Percentiles rank a stretch among this genome's conserved stretches.
Evolutionary conservation across 345 rosid genomes (phyloP).

Genomic region (Limnanthes douglasii): DNA sequence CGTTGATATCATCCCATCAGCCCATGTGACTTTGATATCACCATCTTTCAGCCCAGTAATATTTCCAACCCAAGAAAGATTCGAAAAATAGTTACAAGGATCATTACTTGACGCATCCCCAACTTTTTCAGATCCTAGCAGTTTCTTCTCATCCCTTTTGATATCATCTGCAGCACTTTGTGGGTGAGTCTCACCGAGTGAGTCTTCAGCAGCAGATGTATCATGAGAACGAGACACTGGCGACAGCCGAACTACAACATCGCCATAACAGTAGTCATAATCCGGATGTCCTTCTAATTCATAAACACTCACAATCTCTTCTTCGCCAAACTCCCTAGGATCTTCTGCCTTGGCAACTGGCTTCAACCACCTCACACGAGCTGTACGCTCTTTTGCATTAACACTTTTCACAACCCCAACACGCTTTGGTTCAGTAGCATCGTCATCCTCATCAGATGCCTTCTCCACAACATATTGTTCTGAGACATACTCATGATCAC

Average conservation of each 20-base stretch:
- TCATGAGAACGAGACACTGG: conserved; percentile 36
- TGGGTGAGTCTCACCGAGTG: conserved; percentile 20
- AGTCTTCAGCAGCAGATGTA: conserved; percentile 15
- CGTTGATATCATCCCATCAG: conserved; percentile 87
- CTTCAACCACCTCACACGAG: conserved; percentile 79
- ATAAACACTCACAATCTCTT: conserved; percentile 85
- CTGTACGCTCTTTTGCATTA: conserved; percentile 86
- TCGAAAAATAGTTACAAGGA: conserved; percentile 19
- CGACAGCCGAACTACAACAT: conserved; percentile 70
- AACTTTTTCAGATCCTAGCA: conserved; percentile 18
- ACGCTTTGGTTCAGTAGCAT: conserved; percentile 44
- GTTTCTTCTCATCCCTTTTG: conserved; percentile 15
- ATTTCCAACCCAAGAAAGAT: conserved; percentile 97
- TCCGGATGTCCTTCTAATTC: conserved; percentile 94
- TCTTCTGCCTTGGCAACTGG: conserved; percentile 61
- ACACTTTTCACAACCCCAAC: conserved; percentile 83
- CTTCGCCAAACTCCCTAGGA: conserved; percentile 75
- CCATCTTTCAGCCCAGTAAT: conserved; percentile 88
- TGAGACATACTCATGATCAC: conserved; percentile 92
- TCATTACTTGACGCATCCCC: conserved; percentile 21
- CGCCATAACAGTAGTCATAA: conserved; percentile 95
- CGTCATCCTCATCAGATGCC: conserved; percentile 56
- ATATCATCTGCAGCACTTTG: conserved; percentile 17
- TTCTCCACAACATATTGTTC: conserved; percentile 95
- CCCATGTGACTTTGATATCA: conserved; percentile 97